Evolutionary conservation across 2,329 filamentous ascomycete species (phyloP).

Genomic region (Leptodontidium sp.): DNA sequence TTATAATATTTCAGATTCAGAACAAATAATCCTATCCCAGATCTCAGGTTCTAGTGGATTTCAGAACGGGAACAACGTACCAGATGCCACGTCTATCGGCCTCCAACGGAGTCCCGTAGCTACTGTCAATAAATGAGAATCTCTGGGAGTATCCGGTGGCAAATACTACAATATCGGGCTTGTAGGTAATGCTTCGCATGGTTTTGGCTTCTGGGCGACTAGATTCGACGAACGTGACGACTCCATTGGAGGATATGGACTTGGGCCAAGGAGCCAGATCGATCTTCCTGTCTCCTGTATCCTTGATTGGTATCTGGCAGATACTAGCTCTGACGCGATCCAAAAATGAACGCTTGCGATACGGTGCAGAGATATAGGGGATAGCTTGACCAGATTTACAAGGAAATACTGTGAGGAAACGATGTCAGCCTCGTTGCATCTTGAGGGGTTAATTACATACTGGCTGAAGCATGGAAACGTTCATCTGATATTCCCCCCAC

Average conservation of each 20-base stretch:
- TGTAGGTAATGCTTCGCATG: constrained; percentile 43
- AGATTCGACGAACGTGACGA: constrained; percentile 9
- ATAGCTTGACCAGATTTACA: constrained; percentile 54
- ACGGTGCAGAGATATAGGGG: constrained; percentile 53
- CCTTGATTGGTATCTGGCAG: constrained; percentile 52
- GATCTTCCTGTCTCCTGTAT: constrained; percentile 47
- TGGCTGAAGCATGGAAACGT: constrained; percentile 22
- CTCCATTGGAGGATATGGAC: background rate
- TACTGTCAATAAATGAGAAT: constrained; percentile 52
- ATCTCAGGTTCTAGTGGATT: too few species aligned
- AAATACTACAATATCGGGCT: constrained; percentile 55
- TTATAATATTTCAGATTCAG: too few species aligned
- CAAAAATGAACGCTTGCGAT: constrained; percentile 46
- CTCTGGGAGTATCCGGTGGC: constrained; percentile 56
- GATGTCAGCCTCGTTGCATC: background rate
- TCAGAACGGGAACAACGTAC: background rate
- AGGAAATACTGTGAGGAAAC: constrained; percentile 29
- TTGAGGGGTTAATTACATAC: background rate
- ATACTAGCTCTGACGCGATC: constrained; percentile 50
- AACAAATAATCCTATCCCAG: too few species aligned
- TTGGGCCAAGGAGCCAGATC: constrained; percentile 17
- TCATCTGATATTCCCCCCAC: constrained; percentile 48
- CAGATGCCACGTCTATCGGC: constrained; percentile 47
- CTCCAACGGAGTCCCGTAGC: constrained; percentile 56
- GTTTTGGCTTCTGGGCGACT: constrained; percentile 22